Evolutionary conservation across 1,284 basidiomycete genomes (phyloP), one percentile per base, ranked within the genome.

Genomic region (Golubevia sp.): DNA sequence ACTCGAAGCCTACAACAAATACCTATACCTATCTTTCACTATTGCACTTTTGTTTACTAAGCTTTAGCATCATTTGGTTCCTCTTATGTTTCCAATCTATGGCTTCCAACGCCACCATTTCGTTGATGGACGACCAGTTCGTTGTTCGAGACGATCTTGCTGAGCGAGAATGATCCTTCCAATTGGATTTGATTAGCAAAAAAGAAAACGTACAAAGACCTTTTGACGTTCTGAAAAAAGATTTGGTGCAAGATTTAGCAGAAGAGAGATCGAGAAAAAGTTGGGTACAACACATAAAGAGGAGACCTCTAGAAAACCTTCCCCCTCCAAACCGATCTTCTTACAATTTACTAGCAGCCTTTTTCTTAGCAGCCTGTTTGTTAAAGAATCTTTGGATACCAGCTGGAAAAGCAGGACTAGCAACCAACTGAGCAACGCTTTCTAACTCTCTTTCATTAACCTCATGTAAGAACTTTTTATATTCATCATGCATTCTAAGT

Each of bases 291-390:
- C 2, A 6, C 26, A 23, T 52, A 23, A 13, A 13, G 23, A 23
- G 23, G 23, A 23, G 23, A 13, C 50, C 50, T 52, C 50, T 2
- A 25, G 50, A 23, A 52, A 25, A 25, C 1, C 50, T 25, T 52
- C 50, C 23, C 6, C 23, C 23, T 52, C 13, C 50, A 52, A 52
- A 52, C 23, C 50, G 23, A 52, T 21, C 50, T 15, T 18, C 55
- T 63, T 61, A 63, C 58, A 64, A 27, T 49, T 62, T 63, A 8
- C 54, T 49, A 24, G 27, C 25, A 24, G 52, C 58, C 23, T 55
- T 50, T 56, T 66, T 69, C 57, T 69, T 69, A 20, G 54, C 64
- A 21, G 58, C 59, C 53, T 66, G 63, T 50, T 58, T 58, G 27
- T 58, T 56, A 51, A 56, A 59, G 54, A 69, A 69, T n/a, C 61